These are phyloP conservation scores for Raphanus raphanistrum DNA, from an alignment of 345 rosid species.

Conservation along the genomic window DNA sequence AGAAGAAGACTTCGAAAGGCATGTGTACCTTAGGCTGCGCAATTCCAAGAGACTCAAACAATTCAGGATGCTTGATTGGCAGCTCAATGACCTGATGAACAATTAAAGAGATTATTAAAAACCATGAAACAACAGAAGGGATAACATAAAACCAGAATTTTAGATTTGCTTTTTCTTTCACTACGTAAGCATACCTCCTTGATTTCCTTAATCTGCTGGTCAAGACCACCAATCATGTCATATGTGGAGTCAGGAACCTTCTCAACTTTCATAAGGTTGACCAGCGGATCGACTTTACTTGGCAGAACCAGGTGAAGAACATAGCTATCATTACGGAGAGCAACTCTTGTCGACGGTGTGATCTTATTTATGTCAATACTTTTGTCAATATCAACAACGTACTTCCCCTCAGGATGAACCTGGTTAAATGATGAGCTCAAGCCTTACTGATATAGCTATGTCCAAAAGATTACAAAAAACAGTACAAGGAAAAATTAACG, in stretches of 20 bases:
- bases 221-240: conserved; percentile 99
- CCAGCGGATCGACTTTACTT: conserved; percentile 96
- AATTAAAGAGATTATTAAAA: not conserved
- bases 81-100: conserved; percentile 88
- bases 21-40: conserved; percentile 92
- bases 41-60: conserved; percentile 97
- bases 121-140: not conserved
- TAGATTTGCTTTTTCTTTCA: not conserved
- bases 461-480: not conserved
- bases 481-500: not conserved
- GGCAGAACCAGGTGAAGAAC: conserved; percentile 92
- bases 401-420: conserved; percentile 99
- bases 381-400: conserved; percentile 96
- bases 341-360: conserved; percentile 94
- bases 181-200: conserved; percentile 62
- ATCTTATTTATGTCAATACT: conserved; percentile 91
- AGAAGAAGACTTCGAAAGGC: not conserved
- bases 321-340: conserved; percentile 97
- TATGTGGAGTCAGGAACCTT: conserved; percentile 99
- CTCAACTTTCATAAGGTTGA: conserved; percentile 98
- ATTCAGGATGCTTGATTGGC: conserved; percentile 96
- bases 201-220: conserved; percentile 96
- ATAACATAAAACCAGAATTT: not conserved
- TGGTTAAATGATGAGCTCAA: conserved; percentile 34
- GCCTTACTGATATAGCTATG: not conserved